phyloP scores from a whole-genome alignment of 2,329 filamentous ascomycete species.

The Chaetomium olivaceum region DNA sequence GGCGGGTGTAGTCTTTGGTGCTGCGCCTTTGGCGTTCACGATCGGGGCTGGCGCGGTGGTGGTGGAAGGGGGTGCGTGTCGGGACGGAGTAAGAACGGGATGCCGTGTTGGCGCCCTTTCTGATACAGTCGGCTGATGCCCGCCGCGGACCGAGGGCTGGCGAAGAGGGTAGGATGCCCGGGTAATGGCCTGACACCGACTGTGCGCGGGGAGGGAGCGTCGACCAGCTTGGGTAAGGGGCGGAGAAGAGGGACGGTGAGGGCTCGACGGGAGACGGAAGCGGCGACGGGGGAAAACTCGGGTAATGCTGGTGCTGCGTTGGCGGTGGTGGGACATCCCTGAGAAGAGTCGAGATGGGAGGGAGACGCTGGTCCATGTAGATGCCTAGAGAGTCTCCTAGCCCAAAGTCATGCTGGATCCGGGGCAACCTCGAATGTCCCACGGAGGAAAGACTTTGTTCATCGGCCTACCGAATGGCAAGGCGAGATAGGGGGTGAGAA shows the following conservation, averaged over 20 bases:
- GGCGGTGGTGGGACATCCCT: conserved; percentile 14
- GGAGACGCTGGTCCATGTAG: conserved; percentile 12
- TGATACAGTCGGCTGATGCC: conserved; percentile 1
- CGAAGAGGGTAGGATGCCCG: neutral
- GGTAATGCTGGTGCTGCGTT: neutral
- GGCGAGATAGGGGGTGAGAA: neutral
- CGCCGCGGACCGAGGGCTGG: neutral
- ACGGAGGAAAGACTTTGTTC: neutral
- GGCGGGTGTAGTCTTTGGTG: conserved; percentile 10
- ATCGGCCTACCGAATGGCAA: conserved; percentile 4
- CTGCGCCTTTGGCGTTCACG: conserved; percentile 1
- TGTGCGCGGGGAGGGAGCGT: conserved; percentile 5
- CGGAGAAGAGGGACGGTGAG: neutral
- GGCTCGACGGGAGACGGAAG: conserved; percentile 13
- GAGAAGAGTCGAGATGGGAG: conserved; percentile 24
- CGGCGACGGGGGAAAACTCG: neutral
- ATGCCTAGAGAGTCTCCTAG: neutral
- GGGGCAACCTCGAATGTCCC: conserved; percentile 17
- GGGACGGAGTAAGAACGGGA: neutral
- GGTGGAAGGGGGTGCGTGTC: neutral
- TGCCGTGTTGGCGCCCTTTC: neutral
- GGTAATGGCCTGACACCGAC: neutral
- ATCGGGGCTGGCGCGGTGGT: neutral
- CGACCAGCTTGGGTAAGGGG: conserved; percentile 6
- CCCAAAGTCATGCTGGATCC: conserved; percentile 2